These are phyloP conservation scores for Lanmaoa pseudosensibilis DNA, from an alignment of 768 basidiomycete species.

Conservation along the genomic window DNA sequence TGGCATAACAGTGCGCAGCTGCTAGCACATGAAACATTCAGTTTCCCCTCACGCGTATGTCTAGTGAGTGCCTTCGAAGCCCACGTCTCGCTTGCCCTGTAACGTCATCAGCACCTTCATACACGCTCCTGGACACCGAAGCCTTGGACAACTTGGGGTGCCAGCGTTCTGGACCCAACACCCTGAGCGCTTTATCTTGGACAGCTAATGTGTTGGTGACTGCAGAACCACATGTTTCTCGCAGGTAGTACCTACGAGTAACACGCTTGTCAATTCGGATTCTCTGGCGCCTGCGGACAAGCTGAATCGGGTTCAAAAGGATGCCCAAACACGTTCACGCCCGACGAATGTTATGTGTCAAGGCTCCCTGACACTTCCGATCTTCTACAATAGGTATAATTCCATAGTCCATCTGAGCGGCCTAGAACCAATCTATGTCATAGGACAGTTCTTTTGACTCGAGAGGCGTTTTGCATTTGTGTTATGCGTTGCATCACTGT, in stretches of 20 bases:
- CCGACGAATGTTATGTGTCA: background rate
- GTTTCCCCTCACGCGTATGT: background rate
- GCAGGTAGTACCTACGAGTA: background rate
- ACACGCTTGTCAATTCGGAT: background rate
- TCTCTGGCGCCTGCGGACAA: background rate
- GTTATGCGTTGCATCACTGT: background rate
- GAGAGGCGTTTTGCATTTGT: background rate
- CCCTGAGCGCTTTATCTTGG: background rate
- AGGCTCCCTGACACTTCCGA: background rate
- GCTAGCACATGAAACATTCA: slow-evolving; percentile 17
- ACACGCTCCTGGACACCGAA: background rate
- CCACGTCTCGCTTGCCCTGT: slow-evolving; percentile 15
- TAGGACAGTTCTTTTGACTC: background rate
- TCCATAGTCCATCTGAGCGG: background rate
- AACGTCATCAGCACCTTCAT: slow-evolving; percentile 14
- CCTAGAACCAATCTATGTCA: background rate
- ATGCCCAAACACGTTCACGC: background rate
- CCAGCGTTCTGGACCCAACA: background rate
- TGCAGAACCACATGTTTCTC: background rate
- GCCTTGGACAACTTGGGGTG: background rate
- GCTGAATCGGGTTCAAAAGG: background rate
- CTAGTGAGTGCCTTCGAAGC: slow-evolving; percentile 4
- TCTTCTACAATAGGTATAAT: background rate
- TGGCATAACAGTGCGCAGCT: background rate
- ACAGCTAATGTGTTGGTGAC: background rate